phyloP scores from a whole-genome alignment of 225 moss, liverwort and hornwort genomes.

The Antitrichia curtipendula region DNA sequence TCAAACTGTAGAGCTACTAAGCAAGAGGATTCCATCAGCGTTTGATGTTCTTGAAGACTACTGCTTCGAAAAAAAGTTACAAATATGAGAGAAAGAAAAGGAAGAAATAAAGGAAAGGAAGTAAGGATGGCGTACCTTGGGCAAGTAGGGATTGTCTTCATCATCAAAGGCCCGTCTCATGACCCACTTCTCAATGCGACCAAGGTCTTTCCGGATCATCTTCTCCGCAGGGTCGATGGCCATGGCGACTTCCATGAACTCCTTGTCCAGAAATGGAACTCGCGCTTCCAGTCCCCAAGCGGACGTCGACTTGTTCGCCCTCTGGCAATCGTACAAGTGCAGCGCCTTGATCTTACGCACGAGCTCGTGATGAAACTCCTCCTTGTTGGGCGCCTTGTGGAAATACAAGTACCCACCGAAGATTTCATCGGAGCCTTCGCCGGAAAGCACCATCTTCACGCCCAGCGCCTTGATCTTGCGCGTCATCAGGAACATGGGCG shows the following conservation, averaged over 20 bases:
- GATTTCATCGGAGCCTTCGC: conserved; percentile 82
- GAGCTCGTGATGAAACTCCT: conserved; percentile 65
- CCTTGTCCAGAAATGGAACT: conserved; percentile 74
- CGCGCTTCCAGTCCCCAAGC: conserved; percentile 88
- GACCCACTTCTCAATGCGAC: conserved; percentile 62
- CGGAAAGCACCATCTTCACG: conserved; percentile 87
- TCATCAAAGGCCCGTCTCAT: conserved; percentile 59
- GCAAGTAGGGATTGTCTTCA: conserved; percentile 56
- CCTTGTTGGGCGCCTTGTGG: conserved; percentile 90
- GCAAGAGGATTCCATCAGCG: neutral
- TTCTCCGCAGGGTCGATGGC: conserved; percentile 75
- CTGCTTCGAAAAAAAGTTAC: neutral
- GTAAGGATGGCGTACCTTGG: conserved; percentile 21
- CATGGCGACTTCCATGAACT: conserved; percentile 76
- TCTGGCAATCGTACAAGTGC: conserved; percentile 75
- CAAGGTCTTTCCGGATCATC: conserved; percentile 56
- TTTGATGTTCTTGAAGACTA: neutral
- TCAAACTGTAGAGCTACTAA: neutral
- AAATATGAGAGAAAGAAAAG: neutral
- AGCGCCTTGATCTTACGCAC: conserved; percentile 78
- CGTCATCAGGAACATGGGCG: conserved; percentile 88
- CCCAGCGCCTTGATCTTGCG: conserved; percentile 85
- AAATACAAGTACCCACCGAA: conserved; percentile 90
- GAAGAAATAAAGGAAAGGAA: neutral
- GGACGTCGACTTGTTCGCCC: conserved; percentile 84